Evolutionary conservation across 164 flowering plant genomes (phyloP).

Genomic region (Dillenia suffruticosa): DNA sequence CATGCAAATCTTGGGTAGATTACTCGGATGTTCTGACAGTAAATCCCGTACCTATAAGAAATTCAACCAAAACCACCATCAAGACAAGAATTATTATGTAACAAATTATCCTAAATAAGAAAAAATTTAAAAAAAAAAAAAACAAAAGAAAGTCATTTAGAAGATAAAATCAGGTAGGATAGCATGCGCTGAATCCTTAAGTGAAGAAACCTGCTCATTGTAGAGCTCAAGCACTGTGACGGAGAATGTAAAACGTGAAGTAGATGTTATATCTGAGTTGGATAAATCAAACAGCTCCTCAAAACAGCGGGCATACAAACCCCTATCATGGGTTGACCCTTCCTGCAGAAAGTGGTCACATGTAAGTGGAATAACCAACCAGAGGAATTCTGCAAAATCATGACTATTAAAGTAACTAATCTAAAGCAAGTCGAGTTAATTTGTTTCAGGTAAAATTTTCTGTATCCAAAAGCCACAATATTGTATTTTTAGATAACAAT

Average conservation of each 20-base stretch:
- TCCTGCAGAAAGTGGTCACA: constrained; percentile 49
- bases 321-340: constrained; percentile 95
- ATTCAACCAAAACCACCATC: constrained; percentile 7
- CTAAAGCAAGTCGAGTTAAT: no score
- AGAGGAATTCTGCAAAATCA: neutral
- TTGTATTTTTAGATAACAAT: no score
- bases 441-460: no score
- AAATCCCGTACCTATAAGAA: constrained; percentile 66
- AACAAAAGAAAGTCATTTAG: neutral
- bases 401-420: neutral
- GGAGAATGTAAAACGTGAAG: constrained; percentile 61
- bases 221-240: constrained; percentile 77
- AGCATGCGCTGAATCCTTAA: neutral
- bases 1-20: constrained; percentile 39
- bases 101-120: no score
- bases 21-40: constrained; percentile 49
- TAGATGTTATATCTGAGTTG: constrained; percentile 73
- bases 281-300: constrained; percentile 98
- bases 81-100: neutral
- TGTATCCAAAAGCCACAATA: no score
- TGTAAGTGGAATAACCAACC: constrained; percentile 2
- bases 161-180: neutral
- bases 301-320: constrained; percentile 83
- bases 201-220: constrained; percentile 77
- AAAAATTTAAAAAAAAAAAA: neutral